Evolutionary conservation across 1,284 basidiomycete species (phyloP).

Genomic region (Golubevia sp.): DNA sequence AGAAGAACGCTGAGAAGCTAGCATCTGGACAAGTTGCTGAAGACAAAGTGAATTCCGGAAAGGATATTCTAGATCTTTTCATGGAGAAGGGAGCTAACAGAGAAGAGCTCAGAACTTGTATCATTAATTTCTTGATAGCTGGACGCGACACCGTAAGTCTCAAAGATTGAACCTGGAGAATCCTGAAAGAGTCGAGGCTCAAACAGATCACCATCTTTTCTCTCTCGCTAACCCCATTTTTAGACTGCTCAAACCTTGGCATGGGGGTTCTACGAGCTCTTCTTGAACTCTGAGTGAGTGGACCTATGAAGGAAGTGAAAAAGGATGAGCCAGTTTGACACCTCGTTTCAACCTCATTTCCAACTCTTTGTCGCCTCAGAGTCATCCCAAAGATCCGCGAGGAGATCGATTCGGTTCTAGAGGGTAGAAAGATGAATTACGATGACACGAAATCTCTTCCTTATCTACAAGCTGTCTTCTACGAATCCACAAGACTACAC

Average conservation of each 20-base stretch:
- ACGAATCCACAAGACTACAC: conserved; percentile 34
- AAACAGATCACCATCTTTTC: too few relatives aligned
- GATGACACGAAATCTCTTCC: conserved; percentile 32
- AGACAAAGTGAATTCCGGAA: conserved; percentile 18
- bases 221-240: too few relatives aligned
- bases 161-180: too few relatives aligned
- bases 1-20: conserved; percentile 1
- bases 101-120: conserved; percentile 40
- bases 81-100: conserved; percentile 35
- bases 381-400: conserved; percentile 19
- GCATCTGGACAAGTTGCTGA: not conserved
- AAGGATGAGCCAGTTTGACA: too few relatives aligned
- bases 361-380: too few relatives aligned
- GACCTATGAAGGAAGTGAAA: conserved; percentile 24
- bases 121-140: conserved; percentile 50
- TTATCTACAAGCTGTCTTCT: conserved; percentile 38
- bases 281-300: conserved; percentile 20
- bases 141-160: conserved; percentile 45
- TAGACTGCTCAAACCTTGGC: conserved; percentile 37
- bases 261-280: conserved; percentile 42
- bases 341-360: too few relatives aligned
- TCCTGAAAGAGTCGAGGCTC: too few relatives aligned
- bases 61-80: conserved; percentile 45
- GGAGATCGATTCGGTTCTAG: conserved; percentile 33
- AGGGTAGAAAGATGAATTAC: conserved; percentile 25